phyloP scores from a whole-genome alignment of 106 monocot genomes.

The Apostasia shenzhenica region DNA sequence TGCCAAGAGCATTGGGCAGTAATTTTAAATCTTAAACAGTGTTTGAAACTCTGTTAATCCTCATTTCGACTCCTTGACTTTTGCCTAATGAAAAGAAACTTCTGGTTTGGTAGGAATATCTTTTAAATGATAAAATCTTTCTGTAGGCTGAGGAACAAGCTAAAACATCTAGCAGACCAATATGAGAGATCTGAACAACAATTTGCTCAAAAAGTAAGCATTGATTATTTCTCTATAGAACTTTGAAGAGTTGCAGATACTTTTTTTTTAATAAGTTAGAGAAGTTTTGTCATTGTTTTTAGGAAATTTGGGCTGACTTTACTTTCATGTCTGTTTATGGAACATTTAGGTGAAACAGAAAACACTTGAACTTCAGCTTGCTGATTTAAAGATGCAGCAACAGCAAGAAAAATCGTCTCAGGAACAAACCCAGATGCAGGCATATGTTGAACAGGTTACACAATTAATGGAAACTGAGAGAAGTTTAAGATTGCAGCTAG shows the following conservation, averaged over 20 bases:
- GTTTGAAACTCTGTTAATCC: too few relatives aligned
- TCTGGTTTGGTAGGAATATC: too few relatives aligned
- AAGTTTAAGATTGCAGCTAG: conserved; percentile 68
- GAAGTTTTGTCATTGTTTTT: background rate
- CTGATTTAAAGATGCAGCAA: conserved; percentile 90
- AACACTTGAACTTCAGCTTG: conserved; percentile 79
- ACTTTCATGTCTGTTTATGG: conserved; percentile 1
- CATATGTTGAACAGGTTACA: conserved; percentile 77
- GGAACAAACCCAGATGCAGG: conserved; percentile 79
- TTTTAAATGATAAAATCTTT: background rate
- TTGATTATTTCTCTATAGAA: background rate
- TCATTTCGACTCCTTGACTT: too few relatives aligned
- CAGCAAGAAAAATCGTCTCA: conserved; percentile 71
- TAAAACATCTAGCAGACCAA: conserved; percentile 85
- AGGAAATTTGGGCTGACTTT: conserved; percentile 4
- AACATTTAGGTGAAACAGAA: conserved; percentile 78
- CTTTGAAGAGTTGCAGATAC: background rate
- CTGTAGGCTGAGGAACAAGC: conserved; percentile 76
- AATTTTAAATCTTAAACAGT: too few relatives aligned
- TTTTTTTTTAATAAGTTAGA: background rate
- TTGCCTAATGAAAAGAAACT: too few relatives aligned
- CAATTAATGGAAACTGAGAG: conserved; percentile 84
- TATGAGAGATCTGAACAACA: conserved; percentile 78
- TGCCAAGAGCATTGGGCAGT: too few relatives aligned
- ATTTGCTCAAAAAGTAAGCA: conserved; percentile 66